Evolutionary conservation across 192 early-diverging fungal species (phyloP).

Genomic region (Entomortierella beljakovae): DNA sequence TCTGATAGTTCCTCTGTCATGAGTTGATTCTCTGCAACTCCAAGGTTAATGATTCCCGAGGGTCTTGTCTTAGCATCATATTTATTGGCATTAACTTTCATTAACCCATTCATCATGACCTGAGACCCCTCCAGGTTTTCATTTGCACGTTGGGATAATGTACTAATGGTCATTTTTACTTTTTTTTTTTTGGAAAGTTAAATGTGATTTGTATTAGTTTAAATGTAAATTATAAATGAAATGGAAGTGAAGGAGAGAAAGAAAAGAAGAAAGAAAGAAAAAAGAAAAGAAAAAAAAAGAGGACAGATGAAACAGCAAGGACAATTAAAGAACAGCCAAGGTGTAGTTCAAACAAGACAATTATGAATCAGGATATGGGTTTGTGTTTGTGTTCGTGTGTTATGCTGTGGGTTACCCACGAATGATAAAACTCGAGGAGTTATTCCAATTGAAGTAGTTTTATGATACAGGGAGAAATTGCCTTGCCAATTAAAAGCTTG

Average conservation of each 20-base stretch:
- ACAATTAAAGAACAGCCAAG: no score
- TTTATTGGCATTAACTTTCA: constrained; percentile 34
- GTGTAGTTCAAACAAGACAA: no score
- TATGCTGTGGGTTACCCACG: no score
- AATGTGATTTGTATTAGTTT: neutral
- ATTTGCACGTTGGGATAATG: constrained; percentile 22
- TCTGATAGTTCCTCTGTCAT: constrained; percentile 64
- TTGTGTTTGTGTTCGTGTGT: no score
- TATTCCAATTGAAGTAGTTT: no score
- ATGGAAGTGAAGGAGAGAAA: no score
- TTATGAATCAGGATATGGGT: no score
- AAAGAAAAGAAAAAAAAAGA: neutral
- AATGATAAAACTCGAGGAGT: no score
- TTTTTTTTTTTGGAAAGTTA: neutral
- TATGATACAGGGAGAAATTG: no score
- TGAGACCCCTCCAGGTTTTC: constrained; percentile 26
- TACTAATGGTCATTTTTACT: constrained; percentile 14
- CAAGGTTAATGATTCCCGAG: constrained; percentile 82
- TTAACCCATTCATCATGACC: constrained; percentile 31
- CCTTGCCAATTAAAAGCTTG: no score
- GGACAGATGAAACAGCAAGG: no score
- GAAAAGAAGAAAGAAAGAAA: no score
- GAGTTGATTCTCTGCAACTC: constrained; percentile 83
- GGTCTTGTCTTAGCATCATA: constrained; percentile 62
- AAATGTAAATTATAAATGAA: constrained; percentile 3